Base-by-base conservation (phyloP, 768 basidiomycete genomes). In the Harrya chromipes region DNA sequence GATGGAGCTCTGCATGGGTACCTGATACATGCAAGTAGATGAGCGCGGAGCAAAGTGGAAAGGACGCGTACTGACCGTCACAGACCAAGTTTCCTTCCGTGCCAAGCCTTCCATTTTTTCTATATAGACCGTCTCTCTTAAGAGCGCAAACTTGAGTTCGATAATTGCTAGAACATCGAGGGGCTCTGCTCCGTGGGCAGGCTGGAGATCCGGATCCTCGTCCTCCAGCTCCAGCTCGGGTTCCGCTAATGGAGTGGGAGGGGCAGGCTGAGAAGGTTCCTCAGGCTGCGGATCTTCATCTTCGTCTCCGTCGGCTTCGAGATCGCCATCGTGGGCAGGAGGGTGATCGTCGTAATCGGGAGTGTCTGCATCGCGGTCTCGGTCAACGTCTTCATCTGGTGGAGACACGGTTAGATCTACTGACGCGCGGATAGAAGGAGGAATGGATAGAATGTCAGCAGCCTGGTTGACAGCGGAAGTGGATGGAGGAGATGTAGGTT, bases 31-130 rank as follows among this genome's bases (percentile, higher is more conserved):
- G 40, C 19, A 43, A 20, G 16, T 44, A 38, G 45, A 37, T 35
- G 11, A 60, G 41, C 19, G n/a, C 1, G 47, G 31, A 38, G 6
- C 16, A 24, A 19, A 7, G 43, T 27, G 42, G 44, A 21, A 37
- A 35, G 2, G 13, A 7, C 4, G 26, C 9, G 14, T 19, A 72
- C 83, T 58, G 57, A 93, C 94, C 89, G 37, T 85, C 79, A 24
- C 80, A 74, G 20, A 98, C 77, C 59, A 94, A 73, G 79, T 72
- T 62, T 97, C 93, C 67, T 98, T 95, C 81, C 85, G 87, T 29
- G 89, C 86, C 8, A 95, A 72, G 4, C 81, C 83, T 35, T 93
- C 89, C 91, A 97, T 93, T 66, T 94, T 89, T 71, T 98, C 95
- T 17, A 97, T 76, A 66, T 94, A 97, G 14, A 97, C 75, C 43